These are phyloP conservation scores for Dryas integrifolia DNA, from an alignment of 331 rosid genomes.

Conservation along the genomic window DNA sequence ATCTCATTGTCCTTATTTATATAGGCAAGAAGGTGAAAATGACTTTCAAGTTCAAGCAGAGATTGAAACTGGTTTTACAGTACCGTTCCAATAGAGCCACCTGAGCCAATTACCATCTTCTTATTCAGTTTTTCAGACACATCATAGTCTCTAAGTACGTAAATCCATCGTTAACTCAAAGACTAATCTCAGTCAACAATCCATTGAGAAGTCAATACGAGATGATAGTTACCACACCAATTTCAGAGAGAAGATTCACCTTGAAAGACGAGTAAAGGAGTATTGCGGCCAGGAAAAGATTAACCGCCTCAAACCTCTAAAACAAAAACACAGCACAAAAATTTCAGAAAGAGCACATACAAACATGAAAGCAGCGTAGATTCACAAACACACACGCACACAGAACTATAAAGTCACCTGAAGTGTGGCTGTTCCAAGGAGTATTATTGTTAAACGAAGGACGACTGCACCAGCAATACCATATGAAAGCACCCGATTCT, in stretches of 20 bases:
- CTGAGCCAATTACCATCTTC: neutral
- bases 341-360: conserved; percentile 16
- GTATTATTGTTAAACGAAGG: conserved; percentile 68
- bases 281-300: conserved; percentile 75
- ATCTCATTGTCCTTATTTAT: neutral
- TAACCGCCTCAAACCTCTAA: conserved; percentile 85
- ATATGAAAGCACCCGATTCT: conserved; percentile 89
- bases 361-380: neutral
- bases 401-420: conserved; percentile 51
- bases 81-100: neutral
- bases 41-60: neutral
- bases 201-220: neutral
- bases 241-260: conserved; percentile 45
- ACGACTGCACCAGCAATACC: conserved; percentile 89
- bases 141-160: neutral
- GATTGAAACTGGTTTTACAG: neutral
- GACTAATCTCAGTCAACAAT: neutral
- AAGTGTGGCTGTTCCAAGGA: conserved; percentile 78
- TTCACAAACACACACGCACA: conserved; percentile 9
- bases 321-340: conserved; percentile 17
- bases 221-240: neutral
- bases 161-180: neutral
- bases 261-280: conserved; percentile 78
- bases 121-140: neutral
- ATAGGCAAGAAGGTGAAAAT: neutral